Conservation (phyloP, 106 monocot species). For the Dioscorea zingiberensis region DNA sequence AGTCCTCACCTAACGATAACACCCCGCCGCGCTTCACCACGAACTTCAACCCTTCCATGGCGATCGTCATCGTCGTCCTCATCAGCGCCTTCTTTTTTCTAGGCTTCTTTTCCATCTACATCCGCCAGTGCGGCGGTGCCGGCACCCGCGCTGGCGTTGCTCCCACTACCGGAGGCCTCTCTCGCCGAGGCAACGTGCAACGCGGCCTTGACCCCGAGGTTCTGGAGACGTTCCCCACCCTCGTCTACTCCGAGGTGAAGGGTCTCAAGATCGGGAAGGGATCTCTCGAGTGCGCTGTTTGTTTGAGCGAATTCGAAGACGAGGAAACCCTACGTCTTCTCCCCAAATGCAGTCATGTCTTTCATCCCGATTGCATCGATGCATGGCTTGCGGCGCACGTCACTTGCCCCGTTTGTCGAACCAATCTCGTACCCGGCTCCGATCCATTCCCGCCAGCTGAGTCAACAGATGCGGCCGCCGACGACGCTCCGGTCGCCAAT, state of each 20-base stretch:
- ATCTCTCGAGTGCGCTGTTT: slow-evolving; percentile 87
- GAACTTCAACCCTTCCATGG: slow-evolving; percentile 69
- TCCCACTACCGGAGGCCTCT: not conserved
- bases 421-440: slow-evolving; percentile 28
- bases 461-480: not conserved
- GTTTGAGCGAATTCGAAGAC: slow-evolving; percentile 89
- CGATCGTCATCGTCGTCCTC: slow-evolving; percentile 64
- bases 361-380: slow-evolving; percentile 93
- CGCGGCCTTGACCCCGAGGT: slow-evolving; percentile 56
- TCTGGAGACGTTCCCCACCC: slow-evolving; percentile 61
- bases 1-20: slow-evolving; percentile 1
- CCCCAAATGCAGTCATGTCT: slow-evolving; percentile 81
- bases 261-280: slow-evolving; percentile 64
- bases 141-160: not conserved
- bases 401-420: slow-evolving; percentile 94
- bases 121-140: slow-evolving; percentile 42
- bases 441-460: not conserved
- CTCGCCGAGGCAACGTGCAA: not conserved
- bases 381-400: slow-evolving; percentile 77
- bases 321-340: slow-evolving; percentile 73
- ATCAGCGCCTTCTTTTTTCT: slow-evolving; percentile 77
- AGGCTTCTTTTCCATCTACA: slow-evolving; percentile 80
- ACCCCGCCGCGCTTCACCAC: not conserved
- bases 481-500: not conserved
- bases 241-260: slow-evolving; percentile 85